These are phyloP conservation scores for Euphorbia pulcherrima DNA, from an alignment of 345 rosid genomes.

Conservation along the genomic window DNA sequence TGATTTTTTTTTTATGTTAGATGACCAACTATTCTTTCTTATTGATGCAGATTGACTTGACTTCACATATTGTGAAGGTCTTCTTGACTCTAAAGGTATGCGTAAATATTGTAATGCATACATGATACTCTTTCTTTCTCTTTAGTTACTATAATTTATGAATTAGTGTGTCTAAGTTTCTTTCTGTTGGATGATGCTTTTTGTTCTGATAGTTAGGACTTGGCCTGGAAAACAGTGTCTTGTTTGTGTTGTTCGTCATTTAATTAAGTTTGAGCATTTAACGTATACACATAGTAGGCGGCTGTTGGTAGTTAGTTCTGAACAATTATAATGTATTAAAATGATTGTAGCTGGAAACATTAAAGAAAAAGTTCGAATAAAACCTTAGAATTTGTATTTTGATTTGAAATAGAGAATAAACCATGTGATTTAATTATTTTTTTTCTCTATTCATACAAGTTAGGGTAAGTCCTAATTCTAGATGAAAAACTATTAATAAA, in stretches of 20 bases:
- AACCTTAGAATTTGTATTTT: too few species aligned
- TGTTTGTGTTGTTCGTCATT: neutral
- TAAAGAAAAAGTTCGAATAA: too few species aligned
- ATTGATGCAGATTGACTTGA: conserved; percentile 83
- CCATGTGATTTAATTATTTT: too few species aligned
- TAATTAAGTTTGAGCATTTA: too few species aligned
- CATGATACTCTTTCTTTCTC: neutral
- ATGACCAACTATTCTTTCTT: neutral
- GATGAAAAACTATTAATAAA: too few species aligned
- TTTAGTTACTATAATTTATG: neutral
- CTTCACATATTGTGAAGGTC: conserved; percentile 74
- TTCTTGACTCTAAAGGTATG: conserved; percentile 86
- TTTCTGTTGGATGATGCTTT: neutral
- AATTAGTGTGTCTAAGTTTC: neutral
- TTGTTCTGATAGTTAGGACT: neutral
- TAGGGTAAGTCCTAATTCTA: too few species aligned
- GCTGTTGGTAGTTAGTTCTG: too few species aligned
- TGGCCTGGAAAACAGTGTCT: neutral
- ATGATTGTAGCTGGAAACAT: too few species aligned
- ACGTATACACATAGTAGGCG: too few species aligned
- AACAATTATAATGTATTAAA: too few species aligned
- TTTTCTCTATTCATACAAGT: too few species aligned
- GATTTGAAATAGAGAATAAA: too few species aligned
- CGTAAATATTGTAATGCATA: neutral
- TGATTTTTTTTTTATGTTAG: neutral